Percentiles rank a stretch among this genome's conserved stretches.
phyloP scores from a whole-genome alignment of 257 asterid genomes.

The Fraxinus cuspidata region DNA sequence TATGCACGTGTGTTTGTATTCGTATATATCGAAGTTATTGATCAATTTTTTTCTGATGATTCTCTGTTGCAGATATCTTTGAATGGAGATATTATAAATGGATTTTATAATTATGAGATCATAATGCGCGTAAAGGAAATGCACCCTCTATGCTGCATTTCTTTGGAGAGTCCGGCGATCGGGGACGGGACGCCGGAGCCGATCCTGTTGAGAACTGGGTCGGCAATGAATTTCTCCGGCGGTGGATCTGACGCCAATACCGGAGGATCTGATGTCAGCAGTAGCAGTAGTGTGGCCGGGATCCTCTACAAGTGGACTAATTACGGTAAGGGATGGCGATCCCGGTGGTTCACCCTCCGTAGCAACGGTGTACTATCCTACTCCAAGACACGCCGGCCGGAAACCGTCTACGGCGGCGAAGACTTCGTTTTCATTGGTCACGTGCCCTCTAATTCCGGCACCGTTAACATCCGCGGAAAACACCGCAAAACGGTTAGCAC shows the following conservation, averaged over 20 bases:
- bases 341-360: conserved; percentile 82
- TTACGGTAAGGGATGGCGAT: conserved; percentile 96
- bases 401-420: conserved; percentile 28
- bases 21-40: conserved; percentile 10
- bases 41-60: conserved; percentile 24
- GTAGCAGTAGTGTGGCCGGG: conserved; percentile 62
- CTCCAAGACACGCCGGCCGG: conserved; percentile 63
- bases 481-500: conserved; percentile 57
- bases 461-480: conserved; percentile 39
- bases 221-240: conserved; percentile 50
- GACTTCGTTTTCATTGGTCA: conserved; percentile 40
- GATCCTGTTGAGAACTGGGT: conserved; percentile 66
- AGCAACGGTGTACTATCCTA: conserved; percentile 77
- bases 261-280: conserved; percentile 59
- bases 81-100: neutral
- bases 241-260: conserved; percentile 70
- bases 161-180: conserved; percentile 66
- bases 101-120: neutral
- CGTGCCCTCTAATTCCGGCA: neutral
- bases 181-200: conserved; percentile 74
- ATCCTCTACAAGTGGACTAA: conserved; percentile 88
- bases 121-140: conserved; percentile 20
- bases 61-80: conserved; percentile 17
- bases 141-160: conserved; percentile 94
- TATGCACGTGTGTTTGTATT: conserved; percentile 3